Base-by-base conservation (phyloP, 1,284 basidiomycete species). In the Sphagnurus paluster region DNA sequence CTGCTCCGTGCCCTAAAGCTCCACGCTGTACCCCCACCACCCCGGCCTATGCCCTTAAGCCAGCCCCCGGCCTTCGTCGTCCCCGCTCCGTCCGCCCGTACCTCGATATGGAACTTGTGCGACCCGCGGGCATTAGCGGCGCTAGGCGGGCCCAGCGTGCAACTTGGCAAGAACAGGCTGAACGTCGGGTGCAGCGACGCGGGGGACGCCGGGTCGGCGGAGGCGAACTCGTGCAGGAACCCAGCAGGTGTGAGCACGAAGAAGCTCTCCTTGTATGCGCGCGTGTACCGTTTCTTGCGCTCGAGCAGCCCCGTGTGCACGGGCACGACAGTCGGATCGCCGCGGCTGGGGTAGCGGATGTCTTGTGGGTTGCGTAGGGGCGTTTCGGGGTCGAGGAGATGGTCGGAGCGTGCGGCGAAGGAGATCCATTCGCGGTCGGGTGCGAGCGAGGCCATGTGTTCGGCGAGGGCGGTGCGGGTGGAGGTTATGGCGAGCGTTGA, bases 31-130 rank as follows among this genome's bases (percentile, higher is more conserved):
- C 78, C 52, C 39, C 47, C 60, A 52, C 34, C 65, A 29, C 72
- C 66, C 17, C 70, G 55, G 11, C 62, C 59, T 51, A 76, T 62
- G 59, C 83, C n/a, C n/a, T n/a, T n/a, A n/a, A n/a, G n/a, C n/a
- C n/a, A 64, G 9, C 72, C 70, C 7, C 84, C 84, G 0, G 72
- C 71, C 61, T 81, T 80, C 0, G 72, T 75, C 20, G 77, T 72
- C 4, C 83, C 87, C 10, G 75, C 82, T 2, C 91, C 91, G 55
- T 95, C 90, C 68, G 90, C 93, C 60, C 85, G 79, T 24, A 89
- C 90, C 69, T 98, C 95, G 62, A 98, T 94, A 71, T 98, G 93
- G 81, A 98, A 99, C 73, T 98, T 98, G 79, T 98, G 90, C 35
- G 84, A 86, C 60, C 80, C 82, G n/a, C n/a, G n/a, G 37, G 85